Percentiles rank a stretch among this genome's conserved stretches.
Evolutionary conservation across 2,329 filamentous ascomycete genomes (phyloP).

Genomic region (Dactylellina drechsleri): DNA sequence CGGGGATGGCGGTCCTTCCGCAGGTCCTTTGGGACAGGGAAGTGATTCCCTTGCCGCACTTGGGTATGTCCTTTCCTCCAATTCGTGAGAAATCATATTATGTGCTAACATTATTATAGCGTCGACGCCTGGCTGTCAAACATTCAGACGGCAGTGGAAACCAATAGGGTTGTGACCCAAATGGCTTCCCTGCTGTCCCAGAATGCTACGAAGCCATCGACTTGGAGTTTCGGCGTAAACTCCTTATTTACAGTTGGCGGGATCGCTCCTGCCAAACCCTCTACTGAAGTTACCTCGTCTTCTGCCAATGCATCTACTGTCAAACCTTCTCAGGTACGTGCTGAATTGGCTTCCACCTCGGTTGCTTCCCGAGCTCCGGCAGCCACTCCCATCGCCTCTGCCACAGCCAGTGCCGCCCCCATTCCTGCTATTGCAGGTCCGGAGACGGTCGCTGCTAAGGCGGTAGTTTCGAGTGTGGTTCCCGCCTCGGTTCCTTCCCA

Average conservation of each 20-base stretch:
- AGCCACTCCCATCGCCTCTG: neutral
- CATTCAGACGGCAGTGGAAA: neutral
- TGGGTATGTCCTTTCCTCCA: neutral
- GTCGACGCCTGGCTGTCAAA: neutral
- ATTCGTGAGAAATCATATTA: neutral
- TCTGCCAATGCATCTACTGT: neutral
- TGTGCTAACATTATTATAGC: neutral
- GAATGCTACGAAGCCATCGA: slow-evolving; percentile 8
- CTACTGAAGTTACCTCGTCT: neutral
- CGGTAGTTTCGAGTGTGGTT: neutral
- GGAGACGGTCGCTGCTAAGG: neutral
- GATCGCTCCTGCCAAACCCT: neutral
- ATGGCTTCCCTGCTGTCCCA: neutral
- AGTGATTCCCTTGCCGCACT: neutral
- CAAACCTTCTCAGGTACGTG: neutral
- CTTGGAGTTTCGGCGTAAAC: neutral
- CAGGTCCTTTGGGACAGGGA: neutral
- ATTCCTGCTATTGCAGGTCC: slow-evolving; percentile 1
- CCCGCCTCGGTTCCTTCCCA: slow-evolving; percentile 1
- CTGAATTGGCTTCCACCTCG: neutral
- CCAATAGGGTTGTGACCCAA: neutral
- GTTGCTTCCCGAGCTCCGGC: neutral
- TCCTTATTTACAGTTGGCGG: neutral
- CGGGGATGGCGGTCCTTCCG: neutral
- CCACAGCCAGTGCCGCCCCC: neutral